These are phyloP conservation scores for Herpotrichia juniperi DNA, from an alignment of 2,329 filamentous ascomycete genomes.

Conservation along the genomic window DNA sequence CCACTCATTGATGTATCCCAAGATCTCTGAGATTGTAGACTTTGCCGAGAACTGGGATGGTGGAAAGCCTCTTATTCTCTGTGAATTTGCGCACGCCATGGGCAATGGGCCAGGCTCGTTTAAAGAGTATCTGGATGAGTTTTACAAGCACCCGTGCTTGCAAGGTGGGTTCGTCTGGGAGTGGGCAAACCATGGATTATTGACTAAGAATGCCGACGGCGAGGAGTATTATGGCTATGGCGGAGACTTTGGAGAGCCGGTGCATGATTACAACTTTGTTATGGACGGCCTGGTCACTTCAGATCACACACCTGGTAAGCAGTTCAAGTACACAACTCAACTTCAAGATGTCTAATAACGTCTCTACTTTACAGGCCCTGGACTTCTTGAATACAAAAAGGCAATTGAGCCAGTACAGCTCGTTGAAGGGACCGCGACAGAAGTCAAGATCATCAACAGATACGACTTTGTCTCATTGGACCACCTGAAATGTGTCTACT, in stretches of 20 bases:
- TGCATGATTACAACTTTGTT: conserved; percentile 40
- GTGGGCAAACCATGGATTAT: conserved; percentile 44
- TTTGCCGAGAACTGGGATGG: conserved; percentile 41
- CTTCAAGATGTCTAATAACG: too few species aligned
- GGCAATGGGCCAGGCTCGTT: conserved; percentile 71
- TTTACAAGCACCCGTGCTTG: conserved; percentile 61
- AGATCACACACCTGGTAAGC: conserved; percentile 26
- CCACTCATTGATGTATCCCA: conserved; percentile 68
- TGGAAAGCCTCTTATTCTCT: conserved; percentile 59
- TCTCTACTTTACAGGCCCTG: conserved; percentile 22
- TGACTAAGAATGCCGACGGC: conserved; percentile 33
- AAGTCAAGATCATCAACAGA: conserved; percentile 17
- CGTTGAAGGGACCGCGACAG: not conserved
- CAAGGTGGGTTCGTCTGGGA: conserved; percentile 62
- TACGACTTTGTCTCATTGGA: conserved; percentile 19
- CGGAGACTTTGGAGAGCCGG: conserved; percentile 40
- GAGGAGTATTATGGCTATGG: conserved; percentile 42
- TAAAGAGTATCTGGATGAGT: conserved; percentile 67
- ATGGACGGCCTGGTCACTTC: conserved; percentile 41
- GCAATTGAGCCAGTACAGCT: conserved; percentile 37
- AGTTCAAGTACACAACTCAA: too few species aligned
- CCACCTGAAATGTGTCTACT: not conserved
- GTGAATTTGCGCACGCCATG: conserved; percentile 64
- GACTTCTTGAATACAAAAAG: conserved; percentile 42
- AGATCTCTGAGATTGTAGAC: conserved; percentile 51